Conservation (phyloP, 2,329 filamentous ascomycete species). For the Pseudogymnoascus sp. region DNA sequence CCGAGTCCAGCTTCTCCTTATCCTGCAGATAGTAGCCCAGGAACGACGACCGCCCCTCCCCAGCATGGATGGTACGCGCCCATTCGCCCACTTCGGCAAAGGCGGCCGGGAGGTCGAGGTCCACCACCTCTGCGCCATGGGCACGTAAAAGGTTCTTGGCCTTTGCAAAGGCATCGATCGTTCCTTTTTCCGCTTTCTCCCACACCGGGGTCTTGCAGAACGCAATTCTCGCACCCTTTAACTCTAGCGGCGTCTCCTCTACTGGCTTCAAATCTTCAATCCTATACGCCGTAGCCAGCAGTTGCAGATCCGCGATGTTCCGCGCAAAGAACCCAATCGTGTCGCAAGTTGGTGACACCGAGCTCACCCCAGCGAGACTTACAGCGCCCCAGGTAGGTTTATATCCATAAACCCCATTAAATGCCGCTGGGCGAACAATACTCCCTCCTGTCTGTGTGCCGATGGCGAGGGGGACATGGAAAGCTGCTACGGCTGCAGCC, state of each 20-base stretch:
- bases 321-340: slow-evolving; percentile 56
- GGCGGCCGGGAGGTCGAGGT: slow-evolving; percentile 44
- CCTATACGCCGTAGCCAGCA: slow-evolving; percentile 47
- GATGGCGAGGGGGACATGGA: slow-evolving; percentile 52
- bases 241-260: slow-evolving; percentile 20
- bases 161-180: slow-evolving; percentile 34
- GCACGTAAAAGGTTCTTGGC: slow-evolving; percentile 34
- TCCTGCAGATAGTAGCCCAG: slow-evolving; percentile 43
- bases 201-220: slow-evolving; percentile 49
- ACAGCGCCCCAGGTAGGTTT: slow-evolving; percentile 62
- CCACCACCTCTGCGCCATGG: slow-evolving; percentile 48
- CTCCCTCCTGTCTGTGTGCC: slow-evolving; percentile 63
- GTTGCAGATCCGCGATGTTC: slow-evolving; percentile 48
- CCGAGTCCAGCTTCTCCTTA: slow-evolving; percentile 39
- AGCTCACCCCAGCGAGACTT: slow-evolving; percentile 53
- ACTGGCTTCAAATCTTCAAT: slow-evolving; percentile 43
- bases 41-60: slow-evolving; percentile 48
- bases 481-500: slow-evolving; percentile 58
- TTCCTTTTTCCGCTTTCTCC: slow-evolving; percentile 38
- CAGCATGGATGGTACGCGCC: slow-evolving; percentile 43
- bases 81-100: slow-evolving; percentile 44
- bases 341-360: slow-evolving; percentile 53
- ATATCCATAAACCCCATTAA: slow-evolving; percentile 56
- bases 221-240: slow-evolving; percentile 47
- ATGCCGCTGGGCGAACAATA: slow-evolving; percentile 56